Conservation (phyloP, 768 basidiomycete species). For the Podaxis mareebaensis region DNA sequence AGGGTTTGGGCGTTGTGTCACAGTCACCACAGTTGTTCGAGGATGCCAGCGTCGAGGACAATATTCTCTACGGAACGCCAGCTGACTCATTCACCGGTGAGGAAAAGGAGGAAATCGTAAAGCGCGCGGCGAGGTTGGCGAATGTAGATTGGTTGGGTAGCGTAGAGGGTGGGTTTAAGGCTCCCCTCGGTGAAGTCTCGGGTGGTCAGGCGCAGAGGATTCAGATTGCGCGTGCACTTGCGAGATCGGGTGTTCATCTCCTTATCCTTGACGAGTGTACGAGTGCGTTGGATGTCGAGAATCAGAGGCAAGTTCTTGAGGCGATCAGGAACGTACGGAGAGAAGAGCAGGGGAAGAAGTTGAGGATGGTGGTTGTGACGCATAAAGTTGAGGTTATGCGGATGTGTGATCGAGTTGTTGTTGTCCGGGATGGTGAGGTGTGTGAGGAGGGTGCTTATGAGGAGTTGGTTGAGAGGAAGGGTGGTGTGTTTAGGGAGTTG, state of each 20-base stretch:
- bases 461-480: conserved; percentile 57
- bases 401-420: conserved; percentile 87
- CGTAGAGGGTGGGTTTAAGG: conserved; percentile 85
- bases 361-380: conserved; percentile 88
- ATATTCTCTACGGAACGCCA: conserved; percentile 80
- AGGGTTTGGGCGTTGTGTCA: conserved; percentile 84
- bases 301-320: conserved; percentile 80
- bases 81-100: conserved; percentile 37
- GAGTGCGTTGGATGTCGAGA: conserved; percentile 83
- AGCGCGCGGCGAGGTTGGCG: conserved; percentile 71
- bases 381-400: conserved; percentile 91
- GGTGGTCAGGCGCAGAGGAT: conserved; percentile 95
- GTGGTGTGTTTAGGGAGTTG: conserved; percentile 73
- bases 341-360: conserved; percentile 39
- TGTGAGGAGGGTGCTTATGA: conserved; percentile 81
- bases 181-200: conserved; percentile 86
- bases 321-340: conserved; percentile 47
- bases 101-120: conserved; percentile 46
- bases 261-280: conserved; percentile 95
- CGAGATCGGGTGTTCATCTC: conserved; percentile 42
- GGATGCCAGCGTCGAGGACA: conserved; percentile 81
- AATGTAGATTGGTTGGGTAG: conserved; percentile 82
- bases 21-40: conserved; percentile 84
- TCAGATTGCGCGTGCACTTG: conserved; percentile 90
- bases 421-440: conserved; percentile 75